These are phyloP conservation scores for Neocallimastix lanati DNA, from an alignment of 192 early-diverging fungal species.

Conservation along the genomic window DNA sequence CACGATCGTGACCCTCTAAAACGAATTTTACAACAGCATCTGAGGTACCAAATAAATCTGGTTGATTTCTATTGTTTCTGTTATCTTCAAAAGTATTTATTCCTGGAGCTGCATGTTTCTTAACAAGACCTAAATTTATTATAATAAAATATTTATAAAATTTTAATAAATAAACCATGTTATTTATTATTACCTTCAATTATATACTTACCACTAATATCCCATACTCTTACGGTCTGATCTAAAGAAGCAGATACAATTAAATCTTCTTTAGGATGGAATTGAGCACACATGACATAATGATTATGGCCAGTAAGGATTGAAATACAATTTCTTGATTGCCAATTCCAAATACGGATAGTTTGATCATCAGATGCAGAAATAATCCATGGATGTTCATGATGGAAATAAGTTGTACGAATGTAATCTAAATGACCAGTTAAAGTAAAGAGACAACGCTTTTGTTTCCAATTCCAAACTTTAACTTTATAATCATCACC, in stretches of 20 bases:
- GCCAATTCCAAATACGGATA: constrained; percentile 99
- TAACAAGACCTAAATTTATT: constrained; percentile 61
- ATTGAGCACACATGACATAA: constrained; percentile 96
- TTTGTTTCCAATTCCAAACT: constrained; percentile 98
- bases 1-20: constrained; percentile 89
- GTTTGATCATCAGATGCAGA: constrained; percentile 95
- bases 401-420: constrained; percentile 89
- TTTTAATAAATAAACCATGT: no score
- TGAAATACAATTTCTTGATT: constrained; percentile 90
- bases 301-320: constrained; percentile 96
- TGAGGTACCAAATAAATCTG: constrained; percentile 89
- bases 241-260: constrained; percentile 91
- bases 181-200: no score
- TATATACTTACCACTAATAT: constrained; percentile 74
- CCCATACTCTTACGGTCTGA: constrained; percentile 98
- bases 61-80: constrained; percentile 26
- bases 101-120: constrained; percentile 58
- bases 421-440: constrained; percentile 98
- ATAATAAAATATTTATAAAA: no score
- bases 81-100: neutral
- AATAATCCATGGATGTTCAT: constrained; percentile 96
- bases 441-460: constrained; percentile 87
- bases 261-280: constrained; percentile 95
- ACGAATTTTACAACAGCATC: constrained; percentile 97
- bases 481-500: constrained; percentile 99